A percentile compares a stretch with the other conserved stretches of the same genome.
These are phyloP conservation scores for Russula sp. DNA, from an alignment of 768 basidiomycete species.

Conservation along the genomic window DNA sequence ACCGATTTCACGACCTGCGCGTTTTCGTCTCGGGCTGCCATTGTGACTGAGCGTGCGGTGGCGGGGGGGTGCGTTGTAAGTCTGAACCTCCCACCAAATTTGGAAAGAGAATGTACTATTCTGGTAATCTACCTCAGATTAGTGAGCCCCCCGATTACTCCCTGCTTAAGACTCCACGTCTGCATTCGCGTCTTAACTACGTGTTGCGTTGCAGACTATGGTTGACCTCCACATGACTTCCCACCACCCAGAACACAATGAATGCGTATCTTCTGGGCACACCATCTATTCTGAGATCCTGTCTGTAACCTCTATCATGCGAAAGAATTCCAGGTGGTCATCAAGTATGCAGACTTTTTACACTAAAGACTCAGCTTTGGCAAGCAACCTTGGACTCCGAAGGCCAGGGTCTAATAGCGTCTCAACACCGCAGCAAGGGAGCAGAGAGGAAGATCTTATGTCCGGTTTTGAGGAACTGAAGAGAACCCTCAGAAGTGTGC, in stretches of 20 bases:
- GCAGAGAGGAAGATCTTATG: constrained; percentile 82
- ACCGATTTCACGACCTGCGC: not conserved
- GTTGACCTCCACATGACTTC: not conserved
- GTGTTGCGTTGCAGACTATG: constrained; percentile 7
- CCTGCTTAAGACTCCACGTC: not conserved
- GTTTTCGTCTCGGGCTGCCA: no score
- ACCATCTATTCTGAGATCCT: constrained; percentile 87
- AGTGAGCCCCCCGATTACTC: not conserved
- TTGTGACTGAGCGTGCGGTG: no score
- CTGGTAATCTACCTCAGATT: not conserved
- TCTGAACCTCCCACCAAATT: not conserved
- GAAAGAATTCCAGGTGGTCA: constrained; percentile 97
- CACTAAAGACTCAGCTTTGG: constrained; percentile 59
- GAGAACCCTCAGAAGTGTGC: constrained; percentile 60
- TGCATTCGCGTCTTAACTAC: constrained; percentile 1
- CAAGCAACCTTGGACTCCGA: constrained; percentile 68
- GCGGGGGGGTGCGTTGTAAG: no score
- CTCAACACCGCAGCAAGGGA: constrained; percentile 43
- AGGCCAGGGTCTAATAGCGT: constrained; percentile 45
- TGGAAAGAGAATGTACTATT: constrained; percentile 13
- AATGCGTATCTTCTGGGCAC: constrained; percentile 55
- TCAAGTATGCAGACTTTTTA: constrained; percentile 57
- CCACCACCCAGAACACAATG: not conserved
- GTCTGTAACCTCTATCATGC: constrained; percentile 89
- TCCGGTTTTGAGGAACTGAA: constrained; percentile 83